Evolutionary conservation across 495 filamentous ascomycete genomes (phyloP).

Genomic region (Entonaema liquescens): DNA sequence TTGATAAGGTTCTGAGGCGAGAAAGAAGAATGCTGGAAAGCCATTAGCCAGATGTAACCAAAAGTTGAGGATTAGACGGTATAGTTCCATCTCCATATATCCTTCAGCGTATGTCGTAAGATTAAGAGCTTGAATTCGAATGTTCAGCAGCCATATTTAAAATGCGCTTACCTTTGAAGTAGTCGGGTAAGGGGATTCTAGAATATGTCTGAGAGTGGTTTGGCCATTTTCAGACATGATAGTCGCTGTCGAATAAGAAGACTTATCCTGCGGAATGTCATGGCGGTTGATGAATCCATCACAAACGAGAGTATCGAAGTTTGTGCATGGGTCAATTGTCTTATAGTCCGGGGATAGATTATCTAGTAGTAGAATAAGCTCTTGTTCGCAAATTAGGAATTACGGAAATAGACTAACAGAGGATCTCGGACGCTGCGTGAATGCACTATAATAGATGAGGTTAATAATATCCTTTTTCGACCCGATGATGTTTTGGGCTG

Average conservation of each 20-base stretch:
- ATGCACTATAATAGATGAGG: constrained; percentile 56
- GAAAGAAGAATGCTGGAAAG: constrained; percentile 53
- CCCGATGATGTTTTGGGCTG: neutral
- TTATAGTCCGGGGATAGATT: constrained; percentile 72
- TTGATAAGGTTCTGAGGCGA: constrained; percentile 52
- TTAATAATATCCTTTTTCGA: neutral
- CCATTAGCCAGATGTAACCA: constrained; percentile 21
- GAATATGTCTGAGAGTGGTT: constrained; percentile 67
- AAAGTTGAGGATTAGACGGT: neutral
- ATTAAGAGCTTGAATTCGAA: neutral
- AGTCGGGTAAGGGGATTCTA: constrained; percentile 65
- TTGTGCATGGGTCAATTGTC: constrained; percentile 70
- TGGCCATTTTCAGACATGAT: constrained; percentile 68
- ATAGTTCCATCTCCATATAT: neutral
- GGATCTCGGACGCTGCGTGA: constrained; percentile 71
- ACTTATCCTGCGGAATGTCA: constrained; percentile 73
- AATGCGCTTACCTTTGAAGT: constrained; percentile 47
- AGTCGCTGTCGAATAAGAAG: constrained; percentile 65
- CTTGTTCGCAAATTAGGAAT: neutral
- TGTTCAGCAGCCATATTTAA: too few species aligned
- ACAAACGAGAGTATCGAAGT: constrained; percentile 74
- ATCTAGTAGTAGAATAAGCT: constrained; percentile 36
- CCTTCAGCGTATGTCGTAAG: neutral
- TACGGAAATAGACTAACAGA: constrained; percentile 53
- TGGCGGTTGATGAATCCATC: constrained; percentile 71